These are phyloP conservation scores for Daldinia caldariorum DNA, from an alignment of 495 filamentous ascomycete species.

Conservation along the genomic window DNA sequence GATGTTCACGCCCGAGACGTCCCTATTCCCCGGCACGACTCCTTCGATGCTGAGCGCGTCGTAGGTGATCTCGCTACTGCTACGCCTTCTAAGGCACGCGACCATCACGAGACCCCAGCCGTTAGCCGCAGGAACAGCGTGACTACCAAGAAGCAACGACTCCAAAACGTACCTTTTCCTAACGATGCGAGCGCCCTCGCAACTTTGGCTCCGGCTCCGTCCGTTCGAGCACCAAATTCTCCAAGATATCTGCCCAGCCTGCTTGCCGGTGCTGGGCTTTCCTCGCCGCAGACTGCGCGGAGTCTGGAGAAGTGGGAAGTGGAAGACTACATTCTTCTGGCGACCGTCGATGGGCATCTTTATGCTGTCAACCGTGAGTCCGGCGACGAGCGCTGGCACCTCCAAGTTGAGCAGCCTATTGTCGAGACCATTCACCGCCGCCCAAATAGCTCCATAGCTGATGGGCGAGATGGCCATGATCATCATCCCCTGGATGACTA, in stretches of 20 bases:
- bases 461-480: conserved; percentile 57
- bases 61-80: conserved; percentile 42
- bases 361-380: conserved; percentile 91
- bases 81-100: conserved; percentile 40
- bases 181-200: conserved; percentile 92
- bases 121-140: conserved; percentile 32
- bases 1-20: conserved; percentile 33
- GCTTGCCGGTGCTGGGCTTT: conserved; percentile 68
- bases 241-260: conserved; percentile 67
- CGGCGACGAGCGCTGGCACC: conserved; percentile 82
- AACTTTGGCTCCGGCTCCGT: conserved; percentile 89
- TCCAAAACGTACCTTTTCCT: conserved; percentile 57
- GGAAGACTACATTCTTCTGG: conserved; percentile 99
- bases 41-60: conserved; percentile 41
- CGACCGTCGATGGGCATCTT: conserved; percentile 97
- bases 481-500: conserved; percentile 78
- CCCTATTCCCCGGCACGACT: conserved; percentile 43
- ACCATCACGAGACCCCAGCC: conserved; percentile 31
- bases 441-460: conserved; percentile 69
- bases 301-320: conserved; percentile 98
- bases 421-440: conserved; percentile 89
- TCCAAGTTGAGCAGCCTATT: conserved; percentile 83
- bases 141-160: conserved; percentile 50
- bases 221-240: conserved; percentile 83
- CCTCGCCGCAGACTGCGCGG: conserved; percentile 87